Evolutionary conservation across 2,329 filamentous ascomycete species (phyloP), one percentile per base, ranked within the genome.

Genomic region (Phoma sp.): DNA sequence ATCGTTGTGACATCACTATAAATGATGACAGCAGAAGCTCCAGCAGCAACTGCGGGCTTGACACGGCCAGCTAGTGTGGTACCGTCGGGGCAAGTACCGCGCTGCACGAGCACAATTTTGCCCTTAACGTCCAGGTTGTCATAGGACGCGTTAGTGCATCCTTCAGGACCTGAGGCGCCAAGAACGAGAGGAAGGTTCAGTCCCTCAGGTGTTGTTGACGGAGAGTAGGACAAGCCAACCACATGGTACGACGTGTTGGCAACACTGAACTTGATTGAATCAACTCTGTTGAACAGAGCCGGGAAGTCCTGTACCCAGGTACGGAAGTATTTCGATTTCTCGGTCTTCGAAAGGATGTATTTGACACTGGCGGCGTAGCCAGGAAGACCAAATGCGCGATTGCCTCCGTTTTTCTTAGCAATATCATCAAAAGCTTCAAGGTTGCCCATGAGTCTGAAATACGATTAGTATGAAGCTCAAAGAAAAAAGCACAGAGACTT

Each of bases 291-390:
- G 67, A 78, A 81, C 0, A 78, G 67, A 2, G 79, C 79, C 0
- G 78, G 74, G 57, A 83, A 82, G 48, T 81, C 76, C 46, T 82
- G 80, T 36, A 76, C 78, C 77, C 79, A 83, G 23, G 70, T 72
- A n/a, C 54, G 61, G 57, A 68, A 70, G 49, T 69, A 65, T 24
- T 63, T 65, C 9, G 77, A 72, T n/a, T 77, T 75, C 27, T 75
- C 75, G 7, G 81, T 73, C 29, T 80, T 79, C 47, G 80, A 79
- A 4, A 83, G 74, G 52, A 87, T 73, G 63, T 82, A 86, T 61
- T 87, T 82, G 14, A 82, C 70, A 0, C 83, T 86, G 1, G 83
- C 84, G 45, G 79, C 78, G 75, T 81, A 87, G 11, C 85, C 85
- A 1, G 83, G 82, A 8, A 82, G 73, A 11, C 85, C 84, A 53